Conservation (phyloP, 169 alveolate species). For the Eimeria brunetti region DNA sequence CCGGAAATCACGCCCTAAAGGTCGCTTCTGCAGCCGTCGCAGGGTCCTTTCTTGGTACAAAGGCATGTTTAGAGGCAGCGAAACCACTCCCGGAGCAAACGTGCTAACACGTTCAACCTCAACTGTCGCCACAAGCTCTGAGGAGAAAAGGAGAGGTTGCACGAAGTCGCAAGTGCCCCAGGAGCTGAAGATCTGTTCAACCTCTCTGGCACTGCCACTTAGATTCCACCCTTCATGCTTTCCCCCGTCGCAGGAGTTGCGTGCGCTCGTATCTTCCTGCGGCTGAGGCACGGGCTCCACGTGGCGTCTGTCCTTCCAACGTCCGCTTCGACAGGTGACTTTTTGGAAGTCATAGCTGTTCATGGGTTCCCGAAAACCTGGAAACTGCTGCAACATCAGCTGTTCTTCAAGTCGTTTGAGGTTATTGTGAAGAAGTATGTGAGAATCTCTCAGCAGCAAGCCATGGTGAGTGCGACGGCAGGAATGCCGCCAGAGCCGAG, state of each 20-base stretch:
- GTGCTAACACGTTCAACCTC: conserved; percentile 23
- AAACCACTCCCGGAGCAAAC: background rate
- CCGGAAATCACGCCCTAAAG: background rate
- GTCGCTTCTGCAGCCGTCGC: background rate
- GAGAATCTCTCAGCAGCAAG: conserved; percentile 50
- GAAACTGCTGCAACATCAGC: background rate
- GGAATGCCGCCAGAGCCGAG: conserved; percentile 13
- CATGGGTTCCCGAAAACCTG: background rate
- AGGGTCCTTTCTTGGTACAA: background rate
- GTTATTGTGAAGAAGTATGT: conserved; percentile 4
- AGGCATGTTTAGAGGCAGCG: background rate
- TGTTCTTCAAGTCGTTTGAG: conserved; percentile 6
- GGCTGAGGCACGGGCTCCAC: background rate
- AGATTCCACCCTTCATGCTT: background rate
- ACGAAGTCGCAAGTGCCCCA: background rate
- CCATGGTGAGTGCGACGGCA: conserved; percentile 45
- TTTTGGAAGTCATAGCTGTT: background rate
- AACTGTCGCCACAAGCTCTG: conserved; percentile 44
- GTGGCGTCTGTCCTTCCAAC: background rate
- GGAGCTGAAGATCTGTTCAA: background rate
- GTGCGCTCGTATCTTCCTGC: background rate
- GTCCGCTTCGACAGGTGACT: background rate
- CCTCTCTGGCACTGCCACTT: background rate
- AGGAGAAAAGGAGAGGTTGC: conserved; percentile 42
- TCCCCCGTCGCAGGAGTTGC: background rate